phyloP scores from a whole-genome alignment of 257 asterid genomes.

The Dorcoceras hygrometricum region DNA sequence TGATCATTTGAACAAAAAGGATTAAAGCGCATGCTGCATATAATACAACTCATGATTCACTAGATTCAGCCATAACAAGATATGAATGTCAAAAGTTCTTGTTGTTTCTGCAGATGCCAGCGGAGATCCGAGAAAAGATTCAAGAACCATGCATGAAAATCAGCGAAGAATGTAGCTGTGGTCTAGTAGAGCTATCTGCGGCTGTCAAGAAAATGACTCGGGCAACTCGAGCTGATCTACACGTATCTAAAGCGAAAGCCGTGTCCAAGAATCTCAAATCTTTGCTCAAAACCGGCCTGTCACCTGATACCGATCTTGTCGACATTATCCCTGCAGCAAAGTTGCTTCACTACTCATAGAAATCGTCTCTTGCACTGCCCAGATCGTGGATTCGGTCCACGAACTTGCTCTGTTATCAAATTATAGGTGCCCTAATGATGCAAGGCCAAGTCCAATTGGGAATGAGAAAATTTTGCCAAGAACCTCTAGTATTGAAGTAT shows the following conservation, averaged over 20 bases:
- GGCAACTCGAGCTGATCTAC: slow-evolving; percentile 14
- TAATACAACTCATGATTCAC: not conserved
- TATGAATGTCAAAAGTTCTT: not conserved
- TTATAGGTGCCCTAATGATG: slow-evolving; percentile 22
- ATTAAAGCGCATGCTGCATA: not conserved
- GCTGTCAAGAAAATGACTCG: slow-evolving; percentile 34
- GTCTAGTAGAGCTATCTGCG: slow-evolving; percentile 32
- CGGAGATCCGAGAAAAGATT: slow-evolving; percentile 25
- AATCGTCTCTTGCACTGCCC: slow-evolving; percentile 17
- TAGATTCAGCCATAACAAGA: not conserved
- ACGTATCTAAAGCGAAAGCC: slow-evolving; percentile 21
- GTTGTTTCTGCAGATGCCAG: slow-evolving; percentile 21
- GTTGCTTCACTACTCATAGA: slow-evolving; percentile 34
- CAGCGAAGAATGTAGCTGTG: slow-evolving; percentile 36
- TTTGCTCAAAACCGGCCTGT: not conserved
- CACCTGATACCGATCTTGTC: slow-evolving; percentile 19
- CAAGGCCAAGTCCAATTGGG: not conserved
- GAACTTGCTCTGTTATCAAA: slow-evolving; percentile 30
- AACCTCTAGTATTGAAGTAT: slow-evolving; percentile 16
- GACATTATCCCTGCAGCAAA: slow-evolving; percentile 23
- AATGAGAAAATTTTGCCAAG: slow-evolving; percentile 4
- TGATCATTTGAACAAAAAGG: no score
- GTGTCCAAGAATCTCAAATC: slow-evolving; percentile 27
- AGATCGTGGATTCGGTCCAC: slow-evolving; percentile 26
- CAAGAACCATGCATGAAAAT: slow-evolving; percentile 34